Evolutionary conservation across 768 basidiomycete species (phyloP).

Genomic region (Trametes cingulata): DNA sequence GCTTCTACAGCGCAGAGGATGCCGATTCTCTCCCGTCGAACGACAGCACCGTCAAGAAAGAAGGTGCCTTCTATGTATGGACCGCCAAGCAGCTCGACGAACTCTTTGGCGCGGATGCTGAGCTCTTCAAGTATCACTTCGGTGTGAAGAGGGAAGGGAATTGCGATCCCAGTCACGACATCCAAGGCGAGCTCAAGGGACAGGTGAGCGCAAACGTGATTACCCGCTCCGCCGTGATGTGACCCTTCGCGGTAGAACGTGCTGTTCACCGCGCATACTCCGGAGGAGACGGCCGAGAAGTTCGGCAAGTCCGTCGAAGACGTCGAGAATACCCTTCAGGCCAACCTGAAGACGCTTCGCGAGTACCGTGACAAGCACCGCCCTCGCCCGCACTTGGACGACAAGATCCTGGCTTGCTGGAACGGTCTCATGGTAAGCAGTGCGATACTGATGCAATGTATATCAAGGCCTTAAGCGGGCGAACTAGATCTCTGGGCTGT

Average conservation of each 20-base stretch:
- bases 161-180: slow-evolving; percentile 38
- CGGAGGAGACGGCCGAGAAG: slow-evolving; percentile 23
- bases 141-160: slow-evolving; percentile 39
- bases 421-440: slow-evolving; percentile 41
- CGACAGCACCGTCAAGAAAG: slow-evolving; percentile 32
- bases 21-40: slow-evolving; percentile 38
- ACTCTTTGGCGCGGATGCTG: slow-evolving; percentile 32
- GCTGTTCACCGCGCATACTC: slow-evolving; percentile 23
- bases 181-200: slow-evolving; percentile 38
- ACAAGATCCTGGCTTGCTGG: slow-evolving; percentile 44
- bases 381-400: slow-evolving; percentile 42
- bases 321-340: slow-evolving; percentile 24
- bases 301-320: slow-evolving; percentile 26
- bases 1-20: slow-evolving; percentile 43
- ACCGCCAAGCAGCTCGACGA: slow-evolving; percentile 34
- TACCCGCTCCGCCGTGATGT: not conserved
- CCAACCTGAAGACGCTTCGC: slow-evolving; percentile 28
- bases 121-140: slow-evolving; percentile 35
- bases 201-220: slow-evolving; percentile 18
- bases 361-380: slow-evolving; percentile 35
- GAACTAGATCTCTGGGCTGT: slow-evolving; percentile 27
- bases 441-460: not conserved
- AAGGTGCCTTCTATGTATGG: slow-evolving; percentile 45
- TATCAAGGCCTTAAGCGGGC: not conserved
- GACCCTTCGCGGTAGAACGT: slow-evolving; percentile 19